phyloP scores from a whole-genome alignment of 1,139 yeast genomes.

The Candida albicans region DNA sequence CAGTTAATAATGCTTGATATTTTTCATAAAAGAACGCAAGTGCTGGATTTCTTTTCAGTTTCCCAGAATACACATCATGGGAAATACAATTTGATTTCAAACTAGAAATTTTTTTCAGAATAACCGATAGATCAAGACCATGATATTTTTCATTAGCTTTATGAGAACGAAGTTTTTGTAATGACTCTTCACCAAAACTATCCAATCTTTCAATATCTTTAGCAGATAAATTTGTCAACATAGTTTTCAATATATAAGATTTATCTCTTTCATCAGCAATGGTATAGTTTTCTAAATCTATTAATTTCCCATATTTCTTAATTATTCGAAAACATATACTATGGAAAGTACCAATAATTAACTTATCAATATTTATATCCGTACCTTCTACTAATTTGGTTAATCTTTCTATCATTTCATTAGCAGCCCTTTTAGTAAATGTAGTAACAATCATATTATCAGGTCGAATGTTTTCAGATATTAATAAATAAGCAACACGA shows the following conservation, averaged over 20 bases:
- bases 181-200: not conserved
- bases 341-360: slow-evolving; percentile 85
- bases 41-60: slow-evolving; percentile 14
- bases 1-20: slow-evolving; percentile 52
- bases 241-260: slow-evolving; percentile 46
- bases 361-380: slow-evolving; percentile 35
- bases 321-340: slow-evolving; percentile 69
- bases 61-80: slow-evolving; percentile 33
- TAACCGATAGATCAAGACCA: slow-evolving; percentile 36
- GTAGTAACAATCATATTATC: slow-evolving; percentile 76
- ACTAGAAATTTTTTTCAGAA: slow-evolving; percentile 49
- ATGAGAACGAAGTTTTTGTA: not conserved
- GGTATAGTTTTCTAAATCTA: slow-evolving; percentile 50
- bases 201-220: slow-evolving; percentile 22
- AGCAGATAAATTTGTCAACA: slow-evolving; percentile 34
- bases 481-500: slow-evolving; percentile 69
- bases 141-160: slow-evolving; percentile 20
- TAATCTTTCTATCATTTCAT: slow-evolving; percentile 72
- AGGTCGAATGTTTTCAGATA: slow-evolving; percentile 54
- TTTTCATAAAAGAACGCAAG: slow-evolving; percentile 40
- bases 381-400: slow-evolving; percentile 35
- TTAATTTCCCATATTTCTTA: slow-evolving; percentile 51
- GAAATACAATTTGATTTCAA: slow-evolving; percentile 51
- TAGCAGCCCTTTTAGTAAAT: slow-evolving; percentile 88
- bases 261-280: slow-evolving; percentile 73